Evolutionary conservation across 371 early-diverging fungal genomes (phyloP).

Genomic region (Polyrhizophydium stewartii): DNA sequence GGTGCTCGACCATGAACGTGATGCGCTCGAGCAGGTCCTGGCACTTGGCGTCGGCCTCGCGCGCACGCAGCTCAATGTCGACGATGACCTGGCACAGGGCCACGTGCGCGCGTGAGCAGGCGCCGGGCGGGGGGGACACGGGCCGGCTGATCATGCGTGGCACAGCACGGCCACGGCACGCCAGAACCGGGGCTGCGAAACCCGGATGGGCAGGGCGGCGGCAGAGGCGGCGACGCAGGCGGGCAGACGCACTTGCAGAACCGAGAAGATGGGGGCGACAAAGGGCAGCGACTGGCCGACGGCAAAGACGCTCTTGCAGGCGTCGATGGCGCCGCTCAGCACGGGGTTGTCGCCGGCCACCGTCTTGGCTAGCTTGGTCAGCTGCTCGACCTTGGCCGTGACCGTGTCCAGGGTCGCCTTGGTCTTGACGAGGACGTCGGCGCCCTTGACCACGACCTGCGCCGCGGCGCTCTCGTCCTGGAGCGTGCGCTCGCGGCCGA

Average conservation of each 20-base stretch:
- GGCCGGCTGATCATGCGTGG: too few relatives aligned
- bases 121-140: too few relatives aligned
- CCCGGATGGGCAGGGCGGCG: too few relatives aligned
- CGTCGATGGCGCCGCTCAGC: conserved; percentile 1
- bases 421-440: background rate
- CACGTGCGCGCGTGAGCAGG: too few relatives aligned
- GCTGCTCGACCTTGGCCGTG: background rate
- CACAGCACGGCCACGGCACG: too few relatives aligned
- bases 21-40: conserved; percentile 44
- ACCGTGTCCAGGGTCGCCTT: background rate
- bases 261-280: conserved; percentile 41
- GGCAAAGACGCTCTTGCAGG: conserved; percentile 13
- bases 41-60: conserved; percentile 44
- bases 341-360: conserved; percentile 6
- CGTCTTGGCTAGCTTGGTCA: background rate
- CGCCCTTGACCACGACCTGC: background rate
- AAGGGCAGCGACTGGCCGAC: conserved; percentile 43
- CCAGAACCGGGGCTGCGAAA: too few relatives aligned
- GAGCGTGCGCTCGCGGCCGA: too few relatives aligned
- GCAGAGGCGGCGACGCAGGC: too few relatives aligned
- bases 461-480: background rate
- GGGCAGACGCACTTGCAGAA: conserved; percentile 4
- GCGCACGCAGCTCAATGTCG: conserved; percentile 35
- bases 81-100: conserved; percentile 43
- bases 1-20: conserved; percentile 42